Conservation (phyloP, 768 basidiomycete species). For the Leccinum ochraceum region DNA sequence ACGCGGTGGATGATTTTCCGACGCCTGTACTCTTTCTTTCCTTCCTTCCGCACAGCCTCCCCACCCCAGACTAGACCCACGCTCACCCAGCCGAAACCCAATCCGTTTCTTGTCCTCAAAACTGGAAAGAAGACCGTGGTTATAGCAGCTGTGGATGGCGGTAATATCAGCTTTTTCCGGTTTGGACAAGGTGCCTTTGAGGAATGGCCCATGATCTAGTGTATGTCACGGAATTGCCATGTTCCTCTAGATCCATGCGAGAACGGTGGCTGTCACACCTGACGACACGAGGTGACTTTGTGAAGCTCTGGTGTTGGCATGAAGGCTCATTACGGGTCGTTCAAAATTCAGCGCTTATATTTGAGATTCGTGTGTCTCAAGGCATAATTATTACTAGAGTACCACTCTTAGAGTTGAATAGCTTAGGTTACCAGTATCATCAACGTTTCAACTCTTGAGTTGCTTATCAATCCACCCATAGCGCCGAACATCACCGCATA, state of each 20-base stretch:
- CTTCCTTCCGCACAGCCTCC: background rate
- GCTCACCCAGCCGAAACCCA: conserved; percentile 41
- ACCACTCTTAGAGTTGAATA: background rate
- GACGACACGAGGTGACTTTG: background rate
- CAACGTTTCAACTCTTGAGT: no score
- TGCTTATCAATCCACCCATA: background rate
- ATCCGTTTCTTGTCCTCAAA: conserved; percentile 82
- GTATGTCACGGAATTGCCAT: background rate
- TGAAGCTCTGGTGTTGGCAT: background rate
- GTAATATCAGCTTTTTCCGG: conserved; percentile 85
- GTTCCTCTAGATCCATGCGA: background rate
- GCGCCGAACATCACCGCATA: no score
- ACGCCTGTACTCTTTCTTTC: conserved; percentile 10
- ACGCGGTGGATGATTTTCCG: conserved; percentile 2
- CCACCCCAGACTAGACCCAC: conserved; percentile 29
- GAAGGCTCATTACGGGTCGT: background rate
- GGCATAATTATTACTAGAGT: background rate
- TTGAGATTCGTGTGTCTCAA: background rate
- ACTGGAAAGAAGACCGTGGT: conserved; percentile 82
- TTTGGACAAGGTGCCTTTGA: conserved; percentile 86
- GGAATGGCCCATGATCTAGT: conserved; percentile 70
- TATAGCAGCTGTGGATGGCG: conserved; percentile 86
- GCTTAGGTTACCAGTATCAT: no score
- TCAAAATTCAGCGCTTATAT: background rate
- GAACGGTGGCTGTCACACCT: no score